Base-by-base conservation (phyloP, 768 basidiomycete genomes). In the Lyophyllum atratum region DNA sequence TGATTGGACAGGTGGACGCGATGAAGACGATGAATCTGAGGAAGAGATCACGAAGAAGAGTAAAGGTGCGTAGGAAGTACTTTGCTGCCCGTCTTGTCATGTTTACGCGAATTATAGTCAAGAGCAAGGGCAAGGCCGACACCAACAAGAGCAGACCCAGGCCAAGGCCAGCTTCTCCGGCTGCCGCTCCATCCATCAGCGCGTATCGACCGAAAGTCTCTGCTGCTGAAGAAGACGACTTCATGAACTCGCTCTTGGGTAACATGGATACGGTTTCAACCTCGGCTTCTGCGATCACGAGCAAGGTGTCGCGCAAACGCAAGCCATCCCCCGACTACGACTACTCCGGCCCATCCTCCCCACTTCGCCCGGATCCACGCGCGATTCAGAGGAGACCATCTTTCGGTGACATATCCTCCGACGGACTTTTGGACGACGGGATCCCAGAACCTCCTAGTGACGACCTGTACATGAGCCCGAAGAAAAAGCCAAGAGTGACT, bases 211-310 rank as follows among this genome's bases (percentile, higher is more conserved):
- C 90, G 1, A 78, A 78, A 0, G 82, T 88, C 12, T 87, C 90
- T 8, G 86, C 80, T 12, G 89, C 87, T 50, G 85, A 94, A 64
- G 97, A 98, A 69, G 79, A 83, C 37, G 93, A 96, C 62, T 93
- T 99, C 62, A 90, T 99, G 92, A 83, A 85, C 0, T 83, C 81
- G 34, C 72, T 99, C 1, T 74, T 99, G 10, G 89, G 86, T 9
- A 82, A 76, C 21, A 83, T 96, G 70, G 92, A 92, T 58, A 71
- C 74, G 4, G 66, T 74, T 10, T 73, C 82, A 11, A 66, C 71
- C 25, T 68, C 80, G 11, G 61, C 74, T 3, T 65, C 74, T 9
- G 70, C 71, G 2, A 45, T 70, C 15, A 55, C 56, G 25, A 75
- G 57, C 28, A 58, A 66, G 33, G 65, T 66, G 43, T 75, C 77